phyloP scores from a whole-genome alignment of 148 eudicot genomes.

The Vaccinium darrowii region DNA sequence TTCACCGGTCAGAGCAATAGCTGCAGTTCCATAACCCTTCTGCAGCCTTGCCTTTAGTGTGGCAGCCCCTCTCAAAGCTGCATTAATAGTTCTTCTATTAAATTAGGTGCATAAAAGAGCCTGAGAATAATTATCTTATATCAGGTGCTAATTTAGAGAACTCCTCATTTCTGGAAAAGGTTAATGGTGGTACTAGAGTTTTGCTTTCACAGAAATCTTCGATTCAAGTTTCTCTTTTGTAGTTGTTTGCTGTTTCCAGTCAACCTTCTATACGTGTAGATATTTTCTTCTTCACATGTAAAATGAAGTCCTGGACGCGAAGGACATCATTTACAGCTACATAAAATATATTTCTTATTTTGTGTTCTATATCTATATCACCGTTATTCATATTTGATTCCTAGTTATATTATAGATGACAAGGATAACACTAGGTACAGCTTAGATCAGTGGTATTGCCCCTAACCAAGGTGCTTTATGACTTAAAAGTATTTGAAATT shows the following conservation, averaged over 20 bases:
- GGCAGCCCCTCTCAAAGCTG: slow-evolving; percentile 83
- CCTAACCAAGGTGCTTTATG: background rate
- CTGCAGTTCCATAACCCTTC: slow-evolving; percentile 45
- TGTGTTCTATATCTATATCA: background rate
- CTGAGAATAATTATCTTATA: background rate
- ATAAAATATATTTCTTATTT: background rate
- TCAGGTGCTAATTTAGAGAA: background rate
- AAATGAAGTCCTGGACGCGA: background rate
- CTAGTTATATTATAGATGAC: background rate
- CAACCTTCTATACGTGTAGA: background rate
- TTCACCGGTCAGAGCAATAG: slow-evolving; percentile 40
- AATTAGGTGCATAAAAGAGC: background rate
- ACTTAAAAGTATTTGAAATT: background rate
- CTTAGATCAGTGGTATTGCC: background rate
- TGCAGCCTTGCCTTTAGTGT: slow-evolving; percentile 72
- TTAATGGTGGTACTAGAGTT: background rate
- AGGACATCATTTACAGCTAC: background rate
- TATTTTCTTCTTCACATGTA: background rate
- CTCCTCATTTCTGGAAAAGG: background rate
- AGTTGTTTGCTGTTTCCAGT: background rate
- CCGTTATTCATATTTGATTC: background rate
- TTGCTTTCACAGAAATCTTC: background rate
- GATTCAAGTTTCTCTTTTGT: background rate
- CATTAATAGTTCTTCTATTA: background rate
- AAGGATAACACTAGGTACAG: background rate